Percentiles rank a stretch among this genome's conserved stretches.
Conservation (phyloP, 495 filamentous ascomycete species). For the Penicillium paradoxum region DNA sequence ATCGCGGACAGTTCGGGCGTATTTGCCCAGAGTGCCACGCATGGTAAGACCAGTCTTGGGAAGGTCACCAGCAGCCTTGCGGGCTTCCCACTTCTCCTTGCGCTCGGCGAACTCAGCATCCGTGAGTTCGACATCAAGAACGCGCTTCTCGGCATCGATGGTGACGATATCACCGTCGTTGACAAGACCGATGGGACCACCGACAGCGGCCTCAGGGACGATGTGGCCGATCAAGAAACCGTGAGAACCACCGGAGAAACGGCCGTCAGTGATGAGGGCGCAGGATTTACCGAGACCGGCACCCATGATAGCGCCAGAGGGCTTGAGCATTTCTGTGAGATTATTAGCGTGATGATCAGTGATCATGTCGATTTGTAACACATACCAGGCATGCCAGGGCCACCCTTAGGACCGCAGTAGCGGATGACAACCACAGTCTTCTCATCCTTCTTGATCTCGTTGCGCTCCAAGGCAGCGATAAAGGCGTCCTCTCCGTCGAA, state of each 20-base stretch:
- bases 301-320: constrained; percentile 87
- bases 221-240: constrained; percentile 54
- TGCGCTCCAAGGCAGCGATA: constrained; percentile 68
- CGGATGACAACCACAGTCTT: constrained; percentile 97
- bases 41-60: constrained; percentile 43
- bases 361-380: not conserved
- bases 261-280: constrained; percentile 44
- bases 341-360: not conserved
- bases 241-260: constrained; percentile 47
- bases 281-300: constrained; percentile 69
- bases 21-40: constrained; percentile 88
- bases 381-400: constrained; percentile 85
- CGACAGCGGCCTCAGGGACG: constrained; percentile 53
- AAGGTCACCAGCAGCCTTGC: constrained; percentile 31
- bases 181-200: constrained; percentile 53
- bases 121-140: constrained; percentile 46
- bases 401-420: constrained; percentile 92
- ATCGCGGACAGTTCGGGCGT: constrained; percentile 64
- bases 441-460: constrained; percentile 90
- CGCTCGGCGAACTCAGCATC: constrained; percentile 60
- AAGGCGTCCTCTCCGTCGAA: constrained; percentile 84
- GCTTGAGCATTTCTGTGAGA: constrained; percentile 69
- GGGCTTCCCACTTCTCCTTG: constrained; percentile 54
- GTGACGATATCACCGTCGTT: constrained; percentile 52
- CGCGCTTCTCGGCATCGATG: constrained; percentile 50